Conservation (phyloP, 352 stramenopile species). For the Phytophthora tentaculata region DNA sequence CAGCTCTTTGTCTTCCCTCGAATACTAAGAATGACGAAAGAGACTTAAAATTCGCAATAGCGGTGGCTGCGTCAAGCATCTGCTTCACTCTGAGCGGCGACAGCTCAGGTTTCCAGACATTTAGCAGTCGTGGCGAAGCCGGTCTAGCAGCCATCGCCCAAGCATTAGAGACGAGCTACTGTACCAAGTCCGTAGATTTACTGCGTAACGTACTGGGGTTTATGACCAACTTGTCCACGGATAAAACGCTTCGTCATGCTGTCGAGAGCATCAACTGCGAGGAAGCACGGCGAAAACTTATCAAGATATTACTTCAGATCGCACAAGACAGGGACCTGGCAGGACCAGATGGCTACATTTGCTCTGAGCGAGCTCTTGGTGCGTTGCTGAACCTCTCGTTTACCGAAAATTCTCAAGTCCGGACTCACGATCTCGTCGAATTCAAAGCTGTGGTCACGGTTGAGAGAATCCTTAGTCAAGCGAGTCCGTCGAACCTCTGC, state of each 20-base stretch:
- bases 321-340: not conserved
- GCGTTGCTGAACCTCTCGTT: slow-evolving; percentile 75
- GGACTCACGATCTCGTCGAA: slow-evolving; percentile 39
- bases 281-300: slow-evolving; percentile 27
- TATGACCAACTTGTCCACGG: slow-evolving; percentile 67
- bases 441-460: slow-evolving; percentile 24
- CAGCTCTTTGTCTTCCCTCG: slow-evolving; percentile 14
- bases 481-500: slow-evolving; percentile 16
- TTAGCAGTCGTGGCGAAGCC: slow-evolving; percentile 7
- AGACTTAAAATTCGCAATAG: slow-evolving; percentile 14
- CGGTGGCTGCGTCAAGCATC: slow-evolving; percentile 46
- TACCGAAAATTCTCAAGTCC: slow-evolving; percentile 37
- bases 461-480: slow-evolving; percentile 29
- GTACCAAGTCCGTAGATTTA: slow-evolving; percentile 1
- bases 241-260: slow-evolving; percentile 25
- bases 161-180: slow-evolving; percentile 14
- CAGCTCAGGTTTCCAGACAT: slow-evolving; percentile 29
- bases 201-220: slow-evolving; percentile 58
- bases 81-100: slow-evolving; percentile 67
- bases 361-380: slow-evolving; percentile 56
- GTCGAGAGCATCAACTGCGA: slow-evolving; percentile 27
- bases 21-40: slow-evolving; percentile 18
- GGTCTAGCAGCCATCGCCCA: slow-evolving; percentile 25
- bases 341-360: slow-evolving; percentile 1
- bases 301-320: slow-evolving; percentile 28